A percentile compares a stretch with the other conserved stretches of the same genome.
phyloP scores from a whole-genome alignment of 169 alveolate species.

The Perkinsus chesapeaki region DNA sequence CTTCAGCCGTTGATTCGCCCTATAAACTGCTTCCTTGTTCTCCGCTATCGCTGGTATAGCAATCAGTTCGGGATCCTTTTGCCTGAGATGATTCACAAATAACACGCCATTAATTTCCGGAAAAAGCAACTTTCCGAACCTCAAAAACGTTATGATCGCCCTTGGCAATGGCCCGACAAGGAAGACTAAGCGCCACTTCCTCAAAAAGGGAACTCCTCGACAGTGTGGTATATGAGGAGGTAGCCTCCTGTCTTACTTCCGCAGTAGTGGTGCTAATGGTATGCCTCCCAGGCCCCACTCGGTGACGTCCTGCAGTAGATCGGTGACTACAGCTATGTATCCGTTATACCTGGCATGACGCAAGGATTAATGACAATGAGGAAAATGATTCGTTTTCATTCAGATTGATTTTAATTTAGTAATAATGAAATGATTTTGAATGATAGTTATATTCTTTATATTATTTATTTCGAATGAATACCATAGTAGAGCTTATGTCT shows the following conservation, averaged over 20 bases:
- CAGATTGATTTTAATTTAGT: no score
- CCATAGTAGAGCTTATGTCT: no score
- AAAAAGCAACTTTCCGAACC: no score
- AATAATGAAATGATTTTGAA: background rate
- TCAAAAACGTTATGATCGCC: no score
- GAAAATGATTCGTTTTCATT: no score
- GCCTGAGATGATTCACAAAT: background rate
- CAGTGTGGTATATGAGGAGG: background rate
- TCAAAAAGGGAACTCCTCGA: no score
- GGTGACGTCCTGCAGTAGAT: conserved; percentile 37
- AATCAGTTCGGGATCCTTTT: background rate
- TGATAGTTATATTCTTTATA: no score
- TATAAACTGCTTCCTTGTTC: background rate
- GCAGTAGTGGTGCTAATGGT: conserved; percentile 68
- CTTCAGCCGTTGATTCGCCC: background rate
- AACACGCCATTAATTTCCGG: no score
- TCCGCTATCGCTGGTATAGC: background rate
- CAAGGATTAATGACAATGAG: no score
- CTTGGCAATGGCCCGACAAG: no score
- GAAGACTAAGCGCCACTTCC: no score
- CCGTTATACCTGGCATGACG: conserved; percentile 26
- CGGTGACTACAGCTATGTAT: conserved; percentile 51
- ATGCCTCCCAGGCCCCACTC: conserved; percentile 69
- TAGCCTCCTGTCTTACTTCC: background rate
- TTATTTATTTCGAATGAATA: no score